These are phyloP conservation scores for Picea sitchensis DNA, from an alignment of 75 land plant genomes.

Conservation along the genomic window DNA sequence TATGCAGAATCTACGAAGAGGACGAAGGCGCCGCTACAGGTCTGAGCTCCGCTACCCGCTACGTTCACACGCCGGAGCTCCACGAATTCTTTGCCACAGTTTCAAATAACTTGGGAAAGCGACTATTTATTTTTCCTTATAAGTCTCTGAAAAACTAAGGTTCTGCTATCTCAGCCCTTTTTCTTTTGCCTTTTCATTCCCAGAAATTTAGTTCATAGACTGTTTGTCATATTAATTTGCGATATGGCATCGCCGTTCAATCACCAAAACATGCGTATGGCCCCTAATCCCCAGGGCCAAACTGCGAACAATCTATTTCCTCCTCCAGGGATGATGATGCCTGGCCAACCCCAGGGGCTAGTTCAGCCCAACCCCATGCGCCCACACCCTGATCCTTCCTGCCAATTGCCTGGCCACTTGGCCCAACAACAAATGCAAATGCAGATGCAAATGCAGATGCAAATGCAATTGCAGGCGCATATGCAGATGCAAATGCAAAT, in stretches of 20 bases:
- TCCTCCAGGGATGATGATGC: neutral
- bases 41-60: no score
- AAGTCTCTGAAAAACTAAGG: neutral
- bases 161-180: neutral
- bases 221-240: neutral
- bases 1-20: no score
- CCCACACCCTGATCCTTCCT: neutral
- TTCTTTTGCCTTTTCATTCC: neutral
- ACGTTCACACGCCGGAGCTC: neutral
- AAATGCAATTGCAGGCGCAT: neutral
- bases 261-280: constrained; percentile 3
- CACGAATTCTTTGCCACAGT: neutral
- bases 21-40: neutral
- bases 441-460: constrained; percentile 4
- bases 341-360: neutral
- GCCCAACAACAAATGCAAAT: constrained; percentile 2
- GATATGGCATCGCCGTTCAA: constrained; percentile 1
- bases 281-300: neutral
- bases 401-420: neutral
- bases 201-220: neutral
- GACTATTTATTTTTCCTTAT: neutral
- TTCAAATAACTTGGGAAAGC: neutral
- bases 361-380: neutral
- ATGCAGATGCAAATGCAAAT: constrained; percentile 2
- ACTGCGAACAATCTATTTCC: neutral